These are phyloP conservation scores for Grammothele lineata DNA, from an alignment of 768 basidiomycete genomes.

Conservation along the genomic window DNA sequence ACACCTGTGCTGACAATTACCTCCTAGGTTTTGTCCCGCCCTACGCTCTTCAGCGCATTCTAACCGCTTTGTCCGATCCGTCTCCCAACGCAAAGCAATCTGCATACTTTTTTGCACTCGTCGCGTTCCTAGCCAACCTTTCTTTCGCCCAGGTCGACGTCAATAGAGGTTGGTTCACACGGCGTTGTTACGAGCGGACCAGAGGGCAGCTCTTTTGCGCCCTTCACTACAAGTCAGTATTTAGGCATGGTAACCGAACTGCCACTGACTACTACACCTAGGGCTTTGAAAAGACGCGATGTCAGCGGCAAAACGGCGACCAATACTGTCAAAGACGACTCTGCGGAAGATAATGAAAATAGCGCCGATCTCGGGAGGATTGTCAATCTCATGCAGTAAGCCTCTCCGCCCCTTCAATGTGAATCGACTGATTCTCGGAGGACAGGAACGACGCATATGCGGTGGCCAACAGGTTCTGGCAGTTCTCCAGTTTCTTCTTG, in stretches of 20 bases:
- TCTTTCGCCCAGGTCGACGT: slow-evolving; percentile 67
- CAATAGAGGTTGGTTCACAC: slow-evolving; percentile 60
- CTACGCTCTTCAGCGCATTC: slow-evolving; percentile 59
- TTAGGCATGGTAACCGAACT: background rate
- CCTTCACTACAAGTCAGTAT: slow-evolving; percentile 52
- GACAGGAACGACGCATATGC: slow-evolving; percentile 65
- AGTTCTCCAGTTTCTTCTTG: slow-evolving; percentile 59
- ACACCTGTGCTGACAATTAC: slow-evolving; percentile 9
- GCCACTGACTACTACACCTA: background rate
- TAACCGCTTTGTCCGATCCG: slow-evolving; percentile 43
- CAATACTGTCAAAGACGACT: slow-evolving; percentile 22
- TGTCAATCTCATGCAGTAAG: slow-evolving; percentile 69
- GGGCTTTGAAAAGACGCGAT: slow-evolving; percentile 54
- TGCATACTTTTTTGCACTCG: slow-evolving; percentile 56
- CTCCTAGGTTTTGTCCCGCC: slow-evolving; percentile 58
- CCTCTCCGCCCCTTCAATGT: no score
- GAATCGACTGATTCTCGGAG: background rate
- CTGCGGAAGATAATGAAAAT: slow-evolving; percentile 29
- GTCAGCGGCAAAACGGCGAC: slow-evolving; percentile 43
- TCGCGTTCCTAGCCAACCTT: slow-evolving; percentile 57
- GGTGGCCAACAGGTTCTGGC: slow-evolving; percentile 70
- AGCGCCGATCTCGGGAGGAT: slow-evolving; percentile 65
- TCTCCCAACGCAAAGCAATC: slow-evolving; percentile 34
- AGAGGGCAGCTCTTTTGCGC: slow-evolving; percentile 68
- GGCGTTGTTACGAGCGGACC: slow-evolving; percentile 68